Evolutionary conservation across 2,329 filamentous ascomycete species (phyloP).

Genomic region (Zalaria sp.): DNA sequence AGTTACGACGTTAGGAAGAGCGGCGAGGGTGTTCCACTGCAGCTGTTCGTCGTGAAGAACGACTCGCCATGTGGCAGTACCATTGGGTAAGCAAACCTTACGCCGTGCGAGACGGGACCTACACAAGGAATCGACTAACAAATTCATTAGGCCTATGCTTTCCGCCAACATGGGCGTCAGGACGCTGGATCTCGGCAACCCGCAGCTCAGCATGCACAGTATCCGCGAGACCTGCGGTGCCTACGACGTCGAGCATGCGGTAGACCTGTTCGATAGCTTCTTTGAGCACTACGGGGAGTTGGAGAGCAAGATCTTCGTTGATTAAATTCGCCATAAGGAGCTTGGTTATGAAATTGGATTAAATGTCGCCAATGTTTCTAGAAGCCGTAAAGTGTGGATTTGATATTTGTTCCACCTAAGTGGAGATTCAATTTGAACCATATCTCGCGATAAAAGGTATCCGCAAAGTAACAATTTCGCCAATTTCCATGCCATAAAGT

Average conservation of each 20-base stretch:
- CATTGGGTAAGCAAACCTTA: conserved; percentile 44
- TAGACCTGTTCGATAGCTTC: conserved; percentile 78
- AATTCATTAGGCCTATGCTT: conserved; percentile 53
- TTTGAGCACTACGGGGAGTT: conserved; percentile 72
- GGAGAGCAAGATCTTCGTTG: conserved; percentile 32
- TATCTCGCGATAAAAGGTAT: too few species aligned
- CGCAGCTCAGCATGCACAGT: conserved; percentile 92
- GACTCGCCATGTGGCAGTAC: conserved; percentile 91
- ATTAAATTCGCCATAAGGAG: not conserved
- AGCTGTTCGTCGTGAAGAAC: conserved; percentile 92
- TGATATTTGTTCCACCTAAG: too few species aligned
- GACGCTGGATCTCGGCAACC: conserved; percentile 85
- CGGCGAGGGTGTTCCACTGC: conserved; percentile 61
- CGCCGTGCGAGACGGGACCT: too few species aligned
- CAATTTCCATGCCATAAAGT: too few species aligned
- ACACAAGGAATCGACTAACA: too few species aligned
- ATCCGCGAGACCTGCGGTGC: conserved; percentile 86
- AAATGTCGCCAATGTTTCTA: too few species aligned
- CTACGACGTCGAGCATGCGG: conserved; percentile 73
- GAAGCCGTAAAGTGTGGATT: too few species aligned
- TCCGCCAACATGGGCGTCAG: conserved; percentile 73
- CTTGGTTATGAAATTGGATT: too few species aligned
- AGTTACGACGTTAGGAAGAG: conserved; percentile 31
- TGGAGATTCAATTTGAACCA: too few species aligned
- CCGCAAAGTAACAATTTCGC: too few species aligned